Percentiles rank a stretch among this genome's conserved stretches.
Evolutionary conservation across 257 asterid genomes (phyloP).

Genomic region (Ilex aquifolium): DNA sequence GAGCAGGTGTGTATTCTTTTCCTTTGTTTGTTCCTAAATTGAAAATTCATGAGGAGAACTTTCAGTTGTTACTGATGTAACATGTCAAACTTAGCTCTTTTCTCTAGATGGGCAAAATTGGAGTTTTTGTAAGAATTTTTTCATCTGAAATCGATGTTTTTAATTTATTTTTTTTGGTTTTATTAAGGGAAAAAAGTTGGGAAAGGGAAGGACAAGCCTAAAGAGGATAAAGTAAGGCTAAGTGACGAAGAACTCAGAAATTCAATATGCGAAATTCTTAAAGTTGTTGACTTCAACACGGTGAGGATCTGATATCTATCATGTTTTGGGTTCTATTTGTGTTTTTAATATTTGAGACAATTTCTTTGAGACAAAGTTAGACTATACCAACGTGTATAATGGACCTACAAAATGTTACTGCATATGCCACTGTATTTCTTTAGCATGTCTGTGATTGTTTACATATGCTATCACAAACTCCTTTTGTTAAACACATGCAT

Average conservation of each 20-base stretch:
- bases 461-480: too few species aligned
- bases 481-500: too few species aligned
- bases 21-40: neutral
- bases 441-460: too few species aligned
- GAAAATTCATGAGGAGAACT: neutral
- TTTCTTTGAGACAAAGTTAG: too few species aligned
- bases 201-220: slow-evolving; percentile 34
- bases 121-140: neutral
- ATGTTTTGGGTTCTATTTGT: neutral
- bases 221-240: slow-evolving; percentile 27
- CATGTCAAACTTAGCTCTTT: too few species aligned
- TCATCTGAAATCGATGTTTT: slow-evolving; percentile 2
- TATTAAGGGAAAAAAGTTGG: slow-evolving; percentile 32
- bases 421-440: too few species aligned
- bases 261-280: slow-evolving; percentile 33
- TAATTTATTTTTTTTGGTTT: slow-evolving; percentile 12
- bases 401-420: too few species aligned
- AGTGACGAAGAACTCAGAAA: slow-evolving; percentile 39
- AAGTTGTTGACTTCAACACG: slow-evolving; percentile 41
- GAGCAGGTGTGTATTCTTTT: slow-evolving; percentile 41
- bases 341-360: too few species aligned
- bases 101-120: neutral
- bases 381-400: too few species aligned
- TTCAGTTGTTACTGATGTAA: neutral
- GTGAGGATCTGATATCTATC: slow-evolving; percentile 28